Conservation (phyloP, 306 rosid genomes). For the Vachellia collinsii region DNA sequence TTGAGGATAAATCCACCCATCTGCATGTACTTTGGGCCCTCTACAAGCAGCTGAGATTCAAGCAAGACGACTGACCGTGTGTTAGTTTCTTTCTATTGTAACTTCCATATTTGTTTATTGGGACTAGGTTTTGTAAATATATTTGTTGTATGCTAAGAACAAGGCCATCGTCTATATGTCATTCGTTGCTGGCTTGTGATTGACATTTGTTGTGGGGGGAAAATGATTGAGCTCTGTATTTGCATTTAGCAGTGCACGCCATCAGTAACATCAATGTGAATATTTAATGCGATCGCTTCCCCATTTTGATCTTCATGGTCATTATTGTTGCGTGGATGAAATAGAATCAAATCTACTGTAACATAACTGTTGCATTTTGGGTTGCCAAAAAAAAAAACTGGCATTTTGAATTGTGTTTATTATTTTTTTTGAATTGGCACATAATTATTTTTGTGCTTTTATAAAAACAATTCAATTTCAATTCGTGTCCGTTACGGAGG, state of each 20-base stretch:
- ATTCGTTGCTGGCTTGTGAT: neutral
- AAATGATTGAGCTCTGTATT: neutral
- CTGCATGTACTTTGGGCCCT: slow-evolving; percentile 81
- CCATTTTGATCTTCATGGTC: neutral
- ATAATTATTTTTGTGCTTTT: neutral
- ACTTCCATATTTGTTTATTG: neutral
- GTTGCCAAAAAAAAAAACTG: too few species aligned
- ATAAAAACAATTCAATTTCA: neutral
- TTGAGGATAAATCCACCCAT: slow-evolving; percentile 84
- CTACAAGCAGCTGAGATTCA: neutral
- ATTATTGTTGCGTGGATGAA: neutral
- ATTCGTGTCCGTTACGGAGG: neutral
- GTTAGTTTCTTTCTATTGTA: neutral
- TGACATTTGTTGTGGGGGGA: neutral
- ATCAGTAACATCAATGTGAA: neutral
- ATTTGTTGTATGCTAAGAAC: neutral
- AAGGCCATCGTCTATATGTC: neutral
- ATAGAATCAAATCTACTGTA: neutral
- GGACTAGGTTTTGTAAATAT: neutral
- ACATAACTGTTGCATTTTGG: neutral
- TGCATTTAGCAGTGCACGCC: neutral
- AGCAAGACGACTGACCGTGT: neutral
- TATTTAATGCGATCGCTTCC: neutral
- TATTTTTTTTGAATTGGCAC: neutral
- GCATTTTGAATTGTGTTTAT: neutral